Base-by-base conservation (phyloP, 1,284 basidiomycete species). In the Austroboletus novae-zelandiae region DNA sequence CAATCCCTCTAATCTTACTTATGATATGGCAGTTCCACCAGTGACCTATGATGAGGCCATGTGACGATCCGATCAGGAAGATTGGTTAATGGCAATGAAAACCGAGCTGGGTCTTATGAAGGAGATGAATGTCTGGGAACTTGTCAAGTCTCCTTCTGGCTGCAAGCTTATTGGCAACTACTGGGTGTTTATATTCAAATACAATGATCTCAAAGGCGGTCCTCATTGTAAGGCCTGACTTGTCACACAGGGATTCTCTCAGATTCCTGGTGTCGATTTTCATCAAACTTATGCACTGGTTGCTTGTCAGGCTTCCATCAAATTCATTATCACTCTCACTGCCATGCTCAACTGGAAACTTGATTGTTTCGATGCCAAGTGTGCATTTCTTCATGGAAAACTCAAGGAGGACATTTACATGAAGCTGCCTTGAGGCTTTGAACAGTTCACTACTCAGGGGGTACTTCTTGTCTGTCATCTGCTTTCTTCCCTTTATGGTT, bases 221-320 rank as follows among this genome's bases (percentile, higher is more conserved):
- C 1, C 37, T 0, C 8, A 4, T 0, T 61, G 62, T 50, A 79
- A 78, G 44, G 75, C 71, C 0, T 46, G 64, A 0, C 61, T 77
- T 0, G 70, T 76, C 0, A 70, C 69, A 0, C 63, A 69, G 30
- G 77, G 75, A 0, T 75, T 69, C 57, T 58, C 58, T 0, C 75
- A 78, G 53, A 52, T 58, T 0, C 58, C 61, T 1, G 70, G 75
- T 0, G 41, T 74, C 1, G 71, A 80, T 53, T 79, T 50, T 13
- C 41, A 53, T 15, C 34, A 47, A 3, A 57, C 68, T 0, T 71
- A 60, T 41, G 58, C 65, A 0, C 67, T 66, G 0, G 61, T 69
- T 0, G 53, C 55, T 0, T 36, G 55, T 0, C 52, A 60, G 1
- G 17, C 56, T 0, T 63, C 64, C 0, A 53, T 73, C 2, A 52